phyloP scores from a whole-genome alignment of 805 yeast species.

The Suhomyces pyralidae region DNA sequence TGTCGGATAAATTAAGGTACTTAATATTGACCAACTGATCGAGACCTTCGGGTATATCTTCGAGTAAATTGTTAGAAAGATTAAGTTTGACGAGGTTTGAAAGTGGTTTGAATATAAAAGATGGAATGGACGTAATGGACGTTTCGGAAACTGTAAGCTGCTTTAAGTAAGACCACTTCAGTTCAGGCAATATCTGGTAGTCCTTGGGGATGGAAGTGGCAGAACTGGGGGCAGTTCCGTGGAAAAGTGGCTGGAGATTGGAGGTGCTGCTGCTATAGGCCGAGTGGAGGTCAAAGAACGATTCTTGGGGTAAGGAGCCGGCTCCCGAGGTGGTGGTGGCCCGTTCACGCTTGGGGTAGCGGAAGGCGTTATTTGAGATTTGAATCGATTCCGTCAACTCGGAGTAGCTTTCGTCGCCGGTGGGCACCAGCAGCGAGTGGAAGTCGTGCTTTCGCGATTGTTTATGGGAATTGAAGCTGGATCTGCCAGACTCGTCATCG shows the following conservation, averaged over 20 bases:
- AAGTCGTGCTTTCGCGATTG: slow-evolving; percentile 15
- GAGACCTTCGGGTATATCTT: slow-evolving; percentile 52
- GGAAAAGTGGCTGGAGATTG: neutral
- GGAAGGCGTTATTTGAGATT: slow-evolving; percentile 20
- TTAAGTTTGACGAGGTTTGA: slow-evolving; percentile 46
- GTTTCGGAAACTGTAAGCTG: slow-evolving; percentile 42
- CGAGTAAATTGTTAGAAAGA: slow-evolving; percentile 52
- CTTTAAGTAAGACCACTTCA: slow-evolving; percentile 39
- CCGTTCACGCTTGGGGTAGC: slow-evolving; percentile 22
- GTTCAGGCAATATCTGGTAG: slow-evolving; percentile 27
- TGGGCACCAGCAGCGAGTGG: neutral
- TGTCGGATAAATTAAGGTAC: slow-evolving; percentile 44
- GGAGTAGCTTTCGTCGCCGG: slow-evolving; percentile 8
- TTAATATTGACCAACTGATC: slow-evolving; percentile 46
- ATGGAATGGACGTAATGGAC: slow-evolving; percentile 34
- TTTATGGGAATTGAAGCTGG: slow-evolving; percentile 27
- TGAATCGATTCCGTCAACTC: slow-evolving; percentile 5
- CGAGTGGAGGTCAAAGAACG: slow-evolving; percentile 1
- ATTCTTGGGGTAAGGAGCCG: slow-evolving; percentile 25
- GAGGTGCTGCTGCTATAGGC: neutral
- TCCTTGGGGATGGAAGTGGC: slow-evolving; percentile 8
- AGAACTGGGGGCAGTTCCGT: neutral
- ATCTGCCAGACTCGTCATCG: slow-evolving; percentile 48
- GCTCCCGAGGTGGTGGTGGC: slow-evolving; percentile 25
- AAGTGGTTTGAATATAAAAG: slow-evolving; percentile 38